These are phyloP conservation scores for Penicillium sp. DNA, from an alignment of 2,329 filamentous ascomycete species.

Conservation along the genomic window DNA sequence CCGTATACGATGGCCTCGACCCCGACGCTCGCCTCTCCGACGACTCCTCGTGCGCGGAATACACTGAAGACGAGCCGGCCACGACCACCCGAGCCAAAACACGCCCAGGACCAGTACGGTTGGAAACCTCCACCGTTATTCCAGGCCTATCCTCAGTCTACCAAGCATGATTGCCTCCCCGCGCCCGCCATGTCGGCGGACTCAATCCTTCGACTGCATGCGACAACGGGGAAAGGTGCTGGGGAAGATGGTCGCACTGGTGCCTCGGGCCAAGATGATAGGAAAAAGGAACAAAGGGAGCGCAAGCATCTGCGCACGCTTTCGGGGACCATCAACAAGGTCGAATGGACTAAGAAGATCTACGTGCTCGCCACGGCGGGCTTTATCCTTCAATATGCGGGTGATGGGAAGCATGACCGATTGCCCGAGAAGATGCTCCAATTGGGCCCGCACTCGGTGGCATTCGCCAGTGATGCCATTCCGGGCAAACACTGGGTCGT, in stretches of 20 bases:
- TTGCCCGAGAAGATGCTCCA: conserved; percentile 53
- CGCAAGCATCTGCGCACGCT: conserved; percentile 41
- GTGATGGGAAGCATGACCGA: conserved; percentile 49
- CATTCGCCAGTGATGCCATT: conserved; percentile 55
- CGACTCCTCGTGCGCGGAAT: conserved; percentile 20
- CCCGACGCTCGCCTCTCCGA: conserved; percentile 29
- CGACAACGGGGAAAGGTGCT: conserved; percentile 29
- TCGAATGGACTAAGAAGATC: conserved; percentile 50
- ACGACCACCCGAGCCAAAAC: conserved; percentile 28
- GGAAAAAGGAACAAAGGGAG: conserved; percentile 41
- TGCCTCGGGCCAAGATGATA: conserved; percentile 23
- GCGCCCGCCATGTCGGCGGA: conserved; percentile 72
- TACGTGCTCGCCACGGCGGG: conserved; percentile 51
- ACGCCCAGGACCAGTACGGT: conserved; percentile 31
- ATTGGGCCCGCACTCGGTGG: conserved; percentile 50
- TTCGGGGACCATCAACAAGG: conserved; percentile 43
- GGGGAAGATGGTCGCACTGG: conserved; percentile 18
- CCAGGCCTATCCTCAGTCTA: conserved; percentile 82
- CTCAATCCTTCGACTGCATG: conserved; percentile 63
- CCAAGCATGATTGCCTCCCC: conserved; percentile 73
- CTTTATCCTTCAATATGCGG: conserved; percentile 52
- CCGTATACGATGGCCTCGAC: conserved; percentile 32
- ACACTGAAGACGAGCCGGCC: conserved; percentile 29
- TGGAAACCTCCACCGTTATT: conserved; percentile 79
- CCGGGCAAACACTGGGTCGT: conserved; percentile 55